These are phyloP conservation scores for Lentinula sp. DNA, from an alignment of 768 basidiomycete species.

Conservation along the genomic window DNA sequence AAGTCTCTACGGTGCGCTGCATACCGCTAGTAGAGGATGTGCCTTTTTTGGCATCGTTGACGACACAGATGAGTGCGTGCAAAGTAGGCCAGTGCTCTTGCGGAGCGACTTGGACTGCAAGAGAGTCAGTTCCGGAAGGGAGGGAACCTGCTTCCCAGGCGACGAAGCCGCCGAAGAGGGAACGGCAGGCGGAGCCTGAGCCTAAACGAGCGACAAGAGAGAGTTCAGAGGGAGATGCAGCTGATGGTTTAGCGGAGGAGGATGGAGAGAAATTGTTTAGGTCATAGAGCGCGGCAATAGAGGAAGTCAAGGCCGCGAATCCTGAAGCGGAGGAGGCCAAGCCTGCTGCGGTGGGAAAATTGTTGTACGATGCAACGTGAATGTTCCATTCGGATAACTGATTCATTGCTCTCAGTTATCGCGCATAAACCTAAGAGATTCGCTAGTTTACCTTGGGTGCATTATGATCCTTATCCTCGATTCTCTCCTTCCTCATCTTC, in stretches of 20 bases:
- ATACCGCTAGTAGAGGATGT: constrained; percentile 93
- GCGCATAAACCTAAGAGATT: not conserved
- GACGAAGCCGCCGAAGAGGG: constrained; percentile 95
- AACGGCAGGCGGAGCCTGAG: constrained; percentile 96
- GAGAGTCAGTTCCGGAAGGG: constrained; percentile 74
- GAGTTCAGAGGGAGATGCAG: constrained; percentile 70
- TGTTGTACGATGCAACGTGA: constrained; percentile 93
- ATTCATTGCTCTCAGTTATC: constrained; percentile 5
- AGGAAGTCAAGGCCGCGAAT: constrained; percentile 90
- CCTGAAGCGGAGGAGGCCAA: constrained; percentile 97
- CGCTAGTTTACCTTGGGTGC: constrained; percentile 52
- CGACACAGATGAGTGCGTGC: constrained; percentile 96
- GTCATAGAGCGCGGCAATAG: constrained; percentile 79
- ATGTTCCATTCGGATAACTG: constrained; percentile 69
- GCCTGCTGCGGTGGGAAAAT: constrained; percentile 98
- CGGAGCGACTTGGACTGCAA: constrained; percentile 83
- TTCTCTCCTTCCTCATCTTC: constrained; percentile 55
- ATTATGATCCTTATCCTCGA: constrained; percentile 65
- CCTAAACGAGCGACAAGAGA: constrained; percentile 96
- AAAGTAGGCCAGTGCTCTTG: constrained; percentile 90
- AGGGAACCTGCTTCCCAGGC: constrained; percentile 81
- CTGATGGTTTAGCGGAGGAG: constrained; percentile 15
- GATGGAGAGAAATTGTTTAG: constrained; percentile 27
- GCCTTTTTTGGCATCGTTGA: constrained; percentile 93
- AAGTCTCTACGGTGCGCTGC: constrained; percentile 96